These are phyloP conservation scores for Stropharia rugosoannulata DNA, from an alignment of 768 basidiomycete genomes.

Conservation along the genomic window DNA sequence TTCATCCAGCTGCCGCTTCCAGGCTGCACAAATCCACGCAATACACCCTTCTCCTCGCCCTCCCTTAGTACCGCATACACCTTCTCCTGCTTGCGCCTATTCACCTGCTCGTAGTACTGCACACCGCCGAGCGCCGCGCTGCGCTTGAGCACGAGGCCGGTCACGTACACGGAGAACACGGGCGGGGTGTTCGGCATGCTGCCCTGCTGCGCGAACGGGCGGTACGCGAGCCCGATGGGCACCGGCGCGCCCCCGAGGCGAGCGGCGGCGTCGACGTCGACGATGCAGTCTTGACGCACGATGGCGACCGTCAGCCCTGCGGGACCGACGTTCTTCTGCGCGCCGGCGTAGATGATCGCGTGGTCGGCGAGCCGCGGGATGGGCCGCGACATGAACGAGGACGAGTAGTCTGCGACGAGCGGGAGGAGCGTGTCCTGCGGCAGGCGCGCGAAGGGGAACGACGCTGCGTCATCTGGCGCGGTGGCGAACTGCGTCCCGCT, in stretches of 20 bases:
- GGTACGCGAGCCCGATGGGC: slow-evolving; percentile 82
- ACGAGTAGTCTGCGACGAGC: slow-evolving; percentile 93
- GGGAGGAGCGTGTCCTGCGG: slow-evolving; percentile 60
- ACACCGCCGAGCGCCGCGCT: slow-evolving; percentile 67
- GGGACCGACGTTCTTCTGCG: slow-evolving; percentile 97
- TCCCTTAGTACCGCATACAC: slow-evolving; percentile 72
- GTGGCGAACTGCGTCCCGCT: slow-evolving; percentile 88
- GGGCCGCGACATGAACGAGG: slow-evolving; percentile 93
- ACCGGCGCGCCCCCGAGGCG: slow-evolving; percentile 71
- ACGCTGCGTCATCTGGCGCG: slow-evolving; percentile 48
- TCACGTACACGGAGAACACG: slow-evolving; percentile 87
- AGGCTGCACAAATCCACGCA: slow-evolving; percentile 68
- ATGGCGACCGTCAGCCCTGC: slow-evolving; percentile 92
- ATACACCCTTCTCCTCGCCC: slow-evolving; percentile 70
- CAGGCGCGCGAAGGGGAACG: slow-evolving; percentile 84
- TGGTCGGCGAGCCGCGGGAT: slow-evolving; percentile 88
- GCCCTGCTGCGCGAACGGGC: slow-evolving; percentile 69
- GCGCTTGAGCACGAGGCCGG: slow-evolving; percentile 79
- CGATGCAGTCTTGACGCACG: slow-evolving; percentile 91
- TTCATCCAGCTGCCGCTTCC: slow-evolving; percentile 95
- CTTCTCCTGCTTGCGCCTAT: slow-evolving; percentile 71
- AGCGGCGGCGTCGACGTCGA: slow-evolving; percentile 81
- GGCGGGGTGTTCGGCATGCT: slow-evolving; percentile 94
- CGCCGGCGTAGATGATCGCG: slow-evolving; percentile 94
- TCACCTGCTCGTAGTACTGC: slow-evolving; percentile 60